A percentile compares a stretch with the other conserved stretches of the same genome.
phyloP scores from a whole-genome alignment of 257 asterid genomes.

The Solanum chilense region DNA sequence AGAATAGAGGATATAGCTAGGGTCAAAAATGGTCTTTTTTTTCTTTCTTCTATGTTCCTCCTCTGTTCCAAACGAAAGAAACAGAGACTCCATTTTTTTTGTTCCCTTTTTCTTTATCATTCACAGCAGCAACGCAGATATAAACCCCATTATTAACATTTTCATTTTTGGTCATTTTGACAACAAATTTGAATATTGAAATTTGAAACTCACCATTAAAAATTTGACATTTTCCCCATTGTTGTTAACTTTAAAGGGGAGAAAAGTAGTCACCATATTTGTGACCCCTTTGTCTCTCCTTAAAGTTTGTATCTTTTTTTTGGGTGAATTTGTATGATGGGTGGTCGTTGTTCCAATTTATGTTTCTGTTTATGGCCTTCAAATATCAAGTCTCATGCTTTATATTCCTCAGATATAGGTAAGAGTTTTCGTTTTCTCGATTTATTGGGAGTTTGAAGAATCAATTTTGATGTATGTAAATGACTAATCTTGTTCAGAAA shows the following conservation, averaged over 20 bases:
- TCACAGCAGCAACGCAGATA: background rate
- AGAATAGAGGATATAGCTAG: background rate
- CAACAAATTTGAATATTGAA: background rate
- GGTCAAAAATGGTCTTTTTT: background rate
- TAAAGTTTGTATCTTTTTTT: background rate
- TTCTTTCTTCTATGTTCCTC: background rate
- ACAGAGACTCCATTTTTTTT: background rate
- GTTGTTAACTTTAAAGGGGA: background rate
- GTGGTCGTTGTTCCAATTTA: constrained; percentile 37
- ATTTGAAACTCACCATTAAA: background rate
- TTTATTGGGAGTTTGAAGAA: background rate
- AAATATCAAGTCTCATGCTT: constrained; percentile 24
- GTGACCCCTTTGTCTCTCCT: background rate
- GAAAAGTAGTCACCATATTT: background rate
- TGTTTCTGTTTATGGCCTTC: constrained; percentile 27
- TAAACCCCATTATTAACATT: background rate
- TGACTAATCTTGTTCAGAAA: constrained; percentile 3
- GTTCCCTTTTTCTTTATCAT: background rate
- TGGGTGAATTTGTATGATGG: constrained; percentile 10
- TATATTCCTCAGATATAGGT: constrained; percentile 26
- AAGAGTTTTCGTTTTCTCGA: background rate
- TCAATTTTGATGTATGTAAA: background rate
- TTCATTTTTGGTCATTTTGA: background rate
- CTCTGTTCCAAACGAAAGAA: background rate
- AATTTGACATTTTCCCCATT: background rate